phyloP scores from a whole-genome alignment of 306 rosid genomes.

The Castanospermum australe region DNA sequence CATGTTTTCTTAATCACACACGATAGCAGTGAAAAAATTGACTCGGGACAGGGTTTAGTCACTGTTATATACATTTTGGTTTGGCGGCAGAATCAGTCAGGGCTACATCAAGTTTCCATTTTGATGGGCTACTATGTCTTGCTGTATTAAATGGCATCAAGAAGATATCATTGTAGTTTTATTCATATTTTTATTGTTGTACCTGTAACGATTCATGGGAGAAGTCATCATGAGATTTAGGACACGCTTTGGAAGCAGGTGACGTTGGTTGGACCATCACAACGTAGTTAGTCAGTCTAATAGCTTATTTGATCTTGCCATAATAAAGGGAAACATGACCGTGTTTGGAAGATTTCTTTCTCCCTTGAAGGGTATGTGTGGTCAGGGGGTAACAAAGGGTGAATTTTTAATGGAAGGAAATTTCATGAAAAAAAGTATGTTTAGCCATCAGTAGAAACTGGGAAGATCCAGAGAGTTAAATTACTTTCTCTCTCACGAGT shows the following conservation, averaged over 20 bases:
- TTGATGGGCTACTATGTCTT: neutral
- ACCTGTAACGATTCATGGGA: neutral
- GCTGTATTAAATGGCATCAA: neutral
- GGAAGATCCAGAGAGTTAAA: too few relatives aligned
- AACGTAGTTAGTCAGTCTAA: too few relatives aligned
- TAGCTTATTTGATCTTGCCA: too few relatives aligned
- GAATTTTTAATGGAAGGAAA: too few relatives aligned
- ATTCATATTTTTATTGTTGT: neutral
- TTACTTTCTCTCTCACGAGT: too few relatives aligned
- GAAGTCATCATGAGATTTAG: neutral
- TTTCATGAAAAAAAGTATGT: too few relatives aligned
- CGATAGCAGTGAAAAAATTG: constrained; percentile 5
- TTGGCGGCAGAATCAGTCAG: neutral
- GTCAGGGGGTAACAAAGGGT: too few relatives aligned
- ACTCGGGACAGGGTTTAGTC: neutral
- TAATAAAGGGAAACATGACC: too few relatives aligned
- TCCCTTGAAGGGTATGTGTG: too few relatives aligned
- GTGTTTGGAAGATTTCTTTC: too few relatives aligned
- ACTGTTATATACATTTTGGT: neutral
- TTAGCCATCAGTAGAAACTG: too few relatives aligned
- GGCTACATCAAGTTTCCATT: neutral
- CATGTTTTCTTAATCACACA: constrained; percentile 16
- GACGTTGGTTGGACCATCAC: neutral
- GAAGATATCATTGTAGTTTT: neutral
- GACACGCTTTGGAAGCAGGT: neutral